A percentile compares a stretch with the other conserved stretches of the same genome.
These are phyloP conservation scores for Mrakia blollopis DNA, from an alignment of 768 basidiomycete species.

Conservation along the genomic window DNA sequence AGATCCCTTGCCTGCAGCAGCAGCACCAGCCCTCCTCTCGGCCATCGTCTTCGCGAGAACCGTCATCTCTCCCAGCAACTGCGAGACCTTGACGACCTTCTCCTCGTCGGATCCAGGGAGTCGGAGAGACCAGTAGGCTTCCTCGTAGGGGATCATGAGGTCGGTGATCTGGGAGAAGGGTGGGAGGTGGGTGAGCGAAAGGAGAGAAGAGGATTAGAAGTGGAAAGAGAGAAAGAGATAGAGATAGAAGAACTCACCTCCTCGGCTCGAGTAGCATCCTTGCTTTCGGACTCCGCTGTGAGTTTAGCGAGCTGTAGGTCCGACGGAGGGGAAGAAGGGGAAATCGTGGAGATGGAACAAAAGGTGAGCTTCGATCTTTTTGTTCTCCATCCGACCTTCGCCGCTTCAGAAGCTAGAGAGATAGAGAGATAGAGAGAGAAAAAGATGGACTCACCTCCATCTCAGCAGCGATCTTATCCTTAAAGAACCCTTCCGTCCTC, in stretches of 20 bases:
- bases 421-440: not conserved
- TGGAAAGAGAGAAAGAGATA: no score
- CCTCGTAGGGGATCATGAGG: not conserved
- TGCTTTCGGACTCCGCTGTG: no score
- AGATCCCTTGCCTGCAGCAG: not conserved
- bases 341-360: no score
- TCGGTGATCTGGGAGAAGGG: not conserved
- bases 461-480: conserved; percentile 1
- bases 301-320: no score
- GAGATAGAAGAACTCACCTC: no score
- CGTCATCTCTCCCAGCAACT: not conserved
- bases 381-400: no score
- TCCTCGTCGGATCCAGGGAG: not conserved
- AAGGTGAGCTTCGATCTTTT: no score
- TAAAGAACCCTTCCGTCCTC: not conserved
- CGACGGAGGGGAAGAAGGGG: no score
- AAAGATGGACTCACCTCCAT: not conserved
- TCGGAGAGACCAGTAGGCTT: not conserved
- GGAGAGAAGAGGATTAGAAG: not conserved
- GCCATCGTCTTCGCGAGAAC: not conserved
- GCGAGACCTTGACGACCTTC: not conserved
- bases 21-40: not conserved
- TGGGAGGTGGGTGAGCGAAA: not conserved
- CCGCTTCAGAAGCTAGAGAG: not conserved
- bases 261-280: no score